A percentile compares a stretch with the other conserved stretches of the same genome.
Conservation (phyloP, 2,329 filamentous ascomycete species). For the Talaromyces sp. region DNA sequence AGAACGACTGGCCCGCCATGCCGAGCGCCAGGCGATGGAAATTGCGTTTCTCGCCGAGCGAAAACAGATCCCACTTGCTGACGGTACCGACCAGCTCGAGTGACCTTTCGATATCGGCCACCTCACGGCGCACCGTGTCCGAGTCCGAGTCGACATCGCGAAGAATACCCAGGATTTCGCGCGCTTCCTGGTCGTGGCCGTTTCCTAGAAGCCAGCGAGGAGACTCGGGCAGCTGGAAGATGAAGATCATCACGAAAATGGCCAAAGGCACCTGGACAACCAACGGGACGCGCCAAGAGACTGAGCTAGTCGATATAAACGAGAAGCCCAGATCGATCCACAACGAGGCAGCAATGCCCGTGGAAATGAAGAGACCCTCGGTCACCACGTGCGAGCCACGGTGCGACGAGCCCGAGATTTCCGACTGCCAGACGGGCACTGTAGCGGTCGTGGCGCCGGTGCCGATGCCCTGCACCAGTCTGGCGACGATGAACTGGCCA, state of each 20-base stretch:
- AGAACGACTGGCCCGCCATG: slow-evolving; percentile 29
- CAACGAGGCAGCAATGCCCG: slow-evolving; percentile 41
- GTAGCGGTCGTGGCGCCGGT: slow-evolving; percentile 42
- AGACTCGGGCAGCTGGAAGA: slow-evolving; percentile 11
- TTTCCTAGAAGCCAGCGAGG: slow-evolving; percentile 12
- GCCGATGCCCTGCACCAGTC: slow-evolving; percentile 39
- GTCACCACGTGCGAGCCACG: slow-evolving; percentile 49
- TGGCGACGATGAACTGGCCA: slow-evolving; percentile 41
- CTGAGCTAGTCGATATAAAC: slow-evolving; percentile 29
- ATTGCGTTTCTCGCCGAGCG: slow-evolving; percentile 28
- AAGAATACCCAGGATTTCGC: slow-evolving; percentile 19
- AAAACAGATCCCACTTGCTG: slow-evolving; percentile 36
- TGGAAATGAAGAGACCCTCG: slow-evolving; percentile 44
- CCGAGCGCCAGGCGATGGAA: slow-evolving; percentile 30
- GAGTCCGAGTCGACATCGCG: slow-evolving; percentile 39
- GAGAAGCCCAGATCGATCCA: slow-evolving; percentile 46
- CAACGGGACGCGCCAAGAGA: slow-evolving; percentile 42
- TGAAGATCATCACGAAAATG: slow-evolving; percentile 21
- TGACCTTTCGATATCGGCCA: slow-evolving; percentile 36
- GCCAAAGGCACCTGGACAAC: slow-evolving; percentile 28
- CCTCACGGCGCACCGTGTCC: slow-evolving; percentile 28
- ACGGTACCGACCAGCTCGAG: slow-evolving; percentile 24
- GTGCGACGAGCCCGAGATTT: slow-evolving; percentile 32
- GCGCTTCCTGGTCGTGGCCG: slow-evolving; percentile 11
- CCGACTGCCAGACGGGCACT: slow-evolving; percentile 43